These are phyloP conservation scores for Geotrichum macrosporum DNA, from an alignment of 1,139 yeast genomes.

Conservation along the genomic window DNA sequence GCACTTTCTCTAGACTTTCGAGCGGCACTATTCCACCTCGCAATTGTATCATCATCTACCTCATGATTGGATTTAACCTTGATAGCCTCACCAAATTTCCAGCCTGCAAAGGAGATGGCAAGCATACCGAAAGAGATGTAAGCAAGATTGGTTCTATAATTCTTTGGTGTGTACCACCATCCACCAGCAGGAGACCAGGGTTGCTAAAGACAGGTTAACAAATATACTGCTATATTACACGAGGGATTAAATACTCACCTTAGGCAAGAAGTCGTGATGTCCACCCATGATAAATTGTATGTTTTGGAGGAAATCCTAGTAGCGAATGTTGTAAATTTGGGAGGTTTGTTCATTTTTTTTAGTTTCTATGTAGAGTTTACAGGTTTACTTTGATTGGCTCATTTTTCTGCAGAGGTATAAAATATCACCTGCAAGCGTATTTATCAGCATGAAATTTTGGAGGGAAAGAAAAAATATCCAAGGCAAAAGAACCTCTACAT, in stretches of 20 bases:
- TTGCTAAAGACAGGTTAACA: conserved; percentile 24
- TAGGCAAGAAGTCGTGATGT: conserved; percentile 19
- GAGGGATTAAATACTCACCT: conserved; percentile 7
- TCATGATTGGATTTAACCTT: conserved; percentile 32
- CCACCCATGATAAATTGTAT: conserved; percentile 16
- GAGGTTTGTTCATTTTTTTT: neutral
- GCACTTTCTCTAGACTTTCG: conserved; percentile 36
- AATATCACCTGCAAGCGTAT: conserved; percentile 8
- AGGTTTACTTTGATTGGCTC: conserved; percentile 8
- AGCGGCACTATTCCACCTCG: conserved; percentile 42
- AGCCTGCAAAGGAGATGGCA: conserved; percentile 33
- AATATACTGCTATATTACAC: neutral
- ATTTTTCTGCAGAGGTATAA: conserved; percentile 10
- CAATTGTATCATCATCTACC: conserved; percentile 37
- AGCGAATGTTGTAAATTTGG: conserved; percentile 1
- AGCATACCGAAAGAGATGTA: conserved; percentile 36
- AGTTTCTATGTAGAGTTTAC: neutral
- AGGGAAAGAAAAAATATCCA: conserved; percentile 1
- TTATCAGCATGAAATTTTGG: conserved; percentile 15
- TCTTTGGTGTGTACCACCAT: conserved; percentile 44
- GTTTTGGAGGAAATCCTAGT: neutral
- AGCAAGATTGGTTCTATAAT: conserved; percentile 40
- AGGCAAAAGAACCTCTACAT: no score
- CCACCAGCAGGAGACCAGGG: conserved; percentile 44
- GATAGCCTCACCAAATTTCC: conserved; percentile 34